Evolutionary conservation across 495 filamentous ascomycete species (phyloP).

Genomic region (Neurospora sp.): DNA sequence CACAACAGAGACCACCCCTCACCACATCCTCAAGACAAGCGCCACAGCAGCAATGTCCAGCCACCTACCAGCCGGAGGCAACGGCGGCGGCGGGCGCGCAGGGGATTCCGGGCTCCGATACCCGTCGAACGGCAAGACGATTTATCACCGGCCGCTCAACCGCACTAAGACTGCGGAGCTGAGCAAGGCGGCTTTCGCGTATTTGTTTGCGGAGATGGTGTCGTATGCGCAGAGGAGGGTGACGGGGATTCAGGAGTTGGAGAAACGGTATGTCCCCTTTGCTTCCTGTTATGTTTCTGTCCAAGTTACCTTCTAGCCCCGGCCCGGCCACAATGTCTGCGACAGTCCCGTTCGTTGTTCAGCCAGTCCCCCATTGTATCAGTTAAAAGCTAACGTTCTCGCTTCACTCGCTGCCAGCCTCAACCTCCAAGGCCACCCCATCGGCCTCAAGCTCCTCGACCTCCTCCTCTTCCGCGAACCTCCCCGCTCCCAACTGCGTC

Average conservation of each 20-base stretch:
- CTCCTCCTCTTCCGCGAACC: constrained; percentile 77
- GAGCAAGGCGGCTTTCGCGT: constrained; percentile 87
- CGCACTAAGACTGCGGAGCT: constrained; percentile 77
- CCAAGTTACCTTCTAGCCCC: too few relatives aligned
- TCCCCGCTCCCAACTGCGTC: constrained; percentile 57
- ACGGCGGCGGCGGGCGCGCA: neutral
- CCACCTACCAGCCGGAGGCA: constrained; percentile 2
- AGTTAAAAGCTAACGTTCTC: too few relatives aligned
- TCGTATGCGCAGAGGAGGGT: constrained; percentile 85
- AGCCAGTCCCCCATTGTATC: too few relatives aligned
- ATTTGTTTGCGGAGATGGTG: constrained; percentile 95
- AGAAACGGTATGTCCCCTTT: constrained; percentile 58
- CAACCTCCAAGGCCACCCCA: constrained; percentile 88
- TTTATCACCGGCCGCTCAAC: constrained; percentile 93
- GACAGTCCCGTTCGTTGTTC: too few relatives aligned
- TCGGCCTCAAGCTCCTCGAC: constrained; percentile 89
- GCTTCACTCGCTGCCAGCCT: too few relatives aligned
- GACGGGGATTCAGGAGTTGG: constrained; percentile 84
- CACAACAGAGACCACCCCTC: neutral
- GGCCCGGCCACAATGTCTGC: too few relatives aligned
- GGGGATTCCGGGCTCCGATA: constrained; percentile 64
- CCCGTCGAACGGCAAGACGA: constrained; percentile 91
- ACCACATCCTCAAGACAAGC: neutral
- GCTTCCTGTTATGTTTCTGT: too few relatives aligned
- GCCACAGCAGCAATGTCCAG: neutral